Evolutionary conservation across 169 alveolate species (phyloP).

Genomic region (Plasmodium falciparum): DNA sequence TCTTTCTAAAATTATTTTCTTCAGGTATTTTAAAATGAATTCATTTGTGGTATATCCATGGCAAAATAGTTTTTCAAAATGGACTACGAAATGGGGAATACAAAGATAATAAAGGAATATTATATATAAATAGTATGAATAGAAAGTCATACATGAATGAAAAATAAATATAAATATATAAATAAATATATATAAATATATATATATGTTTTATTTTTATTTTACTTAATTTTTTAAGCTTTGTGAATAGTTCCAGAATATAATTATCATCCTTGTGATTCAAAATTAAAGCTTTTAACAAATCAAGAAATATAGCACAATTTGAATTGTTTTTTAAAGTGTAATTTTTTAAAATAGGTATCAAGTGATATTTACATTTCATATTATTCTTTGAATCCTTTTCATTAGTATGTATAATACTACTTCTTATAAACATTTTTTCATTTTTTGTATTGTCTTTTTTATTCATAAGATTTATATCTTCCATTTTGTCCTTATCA

Average conservation of each 20-base stretch:
- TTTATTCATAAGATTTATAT: not conserved
- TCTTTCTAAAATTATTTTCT: slow-evolving; percentile 50
- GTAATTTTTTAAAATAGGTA: slow-evolving; percentile 38
- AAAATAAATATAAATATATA: not conserved
- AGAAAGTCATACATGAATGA: too few relatives aligned
- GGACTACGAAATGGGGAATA: not conserved
- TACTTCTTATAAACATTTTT: not conserved
- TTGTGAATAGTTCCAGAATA: slow-evolving; percentile 27
- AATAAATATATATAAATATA: not conserved
- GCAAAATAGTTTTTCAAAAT: slow-evolving; percentile 56
- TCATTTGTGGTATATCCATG: slow-evolving; percentile 31
- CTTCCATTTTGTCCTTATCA: not conserved
- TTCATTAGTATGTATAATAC: not conserved
- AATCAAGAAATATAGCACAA: slow-evolving; percentile 23
- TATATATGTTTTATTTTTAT: not conserved
- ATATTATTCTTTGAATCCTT: not conserved
- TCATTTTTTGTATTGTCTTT: slow-evolving; percentile 1
- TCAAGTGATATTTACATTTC: slow-evolving; percentile 22
- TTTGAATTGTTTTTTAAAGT: slow-evolving; percentile 12
- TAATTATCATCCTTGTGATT: slow-evolving; percentile 51
- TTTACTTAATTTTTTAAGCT: slow-evolving; percentile 49
- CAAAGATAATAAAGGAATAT: not conserved
- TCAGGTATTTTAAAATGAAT: slow-evolving; percentile 39
- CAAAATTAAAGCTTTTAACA: slow-evolving; percentile 36
- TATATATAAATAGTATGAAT: not conserved